Percentiles rank a stretch among this genome's conserved stretches.
These are phyloP conservation scores for Coemansia sp. DNA, from an alignment of 192 early-diverging fungal genomes.

Conservation along the genomic window DNA sequence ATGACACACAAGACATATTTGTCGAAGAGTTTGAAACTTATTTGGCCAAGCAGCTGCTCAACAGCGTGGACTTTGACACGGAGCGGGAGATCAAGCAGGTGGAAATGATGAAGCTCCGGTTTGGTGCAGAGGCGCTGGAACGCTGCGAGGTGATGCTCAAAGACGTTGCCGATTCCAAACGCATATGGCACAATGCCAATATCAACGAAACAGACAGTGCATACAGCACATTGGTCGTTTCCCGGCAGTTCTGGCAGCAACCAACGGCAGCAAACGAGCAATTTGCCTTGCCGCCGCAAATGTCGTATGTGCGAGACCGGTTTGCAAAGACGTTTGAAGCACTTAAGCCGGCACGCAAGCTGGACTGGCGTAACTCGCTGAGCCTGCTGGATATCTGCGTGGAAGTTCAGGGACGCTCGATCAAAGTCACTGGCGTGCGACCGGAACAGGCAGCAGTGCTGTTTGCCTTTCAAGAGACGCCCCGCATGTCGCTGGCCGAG, in stretches of 20 bases:
- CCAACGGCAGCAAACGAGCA: neutral
- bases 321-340: conserved; percentile 52
- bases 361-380: conserved; percentile 55
- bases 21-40: conserved; percentile 66
- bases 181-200: conserved; percentile 57
- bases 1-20: conserved; percentile 67
- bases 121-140: conserved; percentile 62
- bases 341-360: conserved; percentile 59
- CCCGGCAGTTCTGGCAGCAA: conserved; percentile 64
- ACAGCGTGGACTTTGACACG: conserved; percentile 48
- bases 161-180: conserved; percentile 71
- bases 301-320: conserved; percentile 40
- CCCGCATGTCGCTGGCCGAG: conserved; percentile 6
- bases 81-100: conserved; percentile 64
- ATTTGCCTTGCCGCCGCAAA: conserved; percentile 43
- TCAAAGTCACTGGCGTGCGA: conserved; percentile 45
- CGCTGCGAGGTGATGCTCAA: conserved; percentile 80
- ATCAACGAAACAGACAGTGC: conserved; percentile 7
- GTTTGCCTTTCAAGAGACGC: conserved; percentile 22
- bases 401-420: conserved; percentile 53
- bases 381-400: conserved; percentile 58
- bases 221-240: conserved; percentile 51
- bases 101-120: conserved; percentile 72
- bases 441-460: conserved; percentile 60
- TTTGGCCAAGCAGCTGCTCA: conserved; percentile 57